Base-by-base conservation (phyloP, 2,329 filamentous ascomycete species). In the Xylariaceae sp. region DNA sequence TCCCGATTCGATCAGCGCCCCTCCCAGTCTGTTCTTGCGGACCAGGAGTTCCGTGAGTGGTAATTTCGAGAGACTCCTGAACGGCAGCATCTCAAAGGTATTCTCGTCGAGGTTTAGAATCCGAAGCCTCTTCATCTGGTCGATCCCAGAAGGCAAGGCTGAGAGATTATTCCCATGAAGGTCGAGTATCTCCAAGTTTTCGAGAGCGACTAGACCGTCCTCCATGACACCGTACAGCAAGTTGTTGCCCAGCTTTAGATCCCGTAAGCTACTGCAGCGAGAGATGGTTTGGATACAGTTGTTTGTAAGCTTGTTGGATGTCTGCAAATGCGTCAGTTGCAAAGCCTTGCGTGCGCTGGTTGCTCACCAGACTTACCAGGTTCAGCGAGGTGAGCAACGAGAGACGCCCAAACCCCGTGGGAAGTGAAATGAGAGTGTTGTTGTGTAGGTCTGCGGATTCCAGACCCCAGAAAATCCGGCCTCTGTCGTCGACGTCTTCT, bases 391-490 rank as follows among this genome's bases (percentile, higher is more conserved):
- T 89, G 35, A 98, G 68, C 39, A 80, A 66, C 31, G 78, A 70
- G 23, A 96, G 67, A 32, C 80, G 71, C 43, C 84, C 71, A 37
- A 96, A 55, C 0, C 92, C 90, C 43, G 80, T 56, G 0, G 92
- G 92, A 27, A 95, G 58, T 18, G 73, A 64, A 32, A 71, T 69
- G 13, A 98, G 66, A 28, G 76, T 60, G 52, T 98, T 98, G 14
- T 87, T 85, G 54, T 94, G 92, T 38, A 96, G 56, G 53, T 96
- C 89, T 6, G 95, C 60, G 4, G 74, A 75, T 53, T 94, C 86
- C 1, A 95, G 57, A 0, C 80, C 85, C 2, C 77, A 83, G 60
- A 96, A 95, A 42, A 92, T 82, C 45, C 80, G 81, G 1, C 77
- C 83, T 37, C 70, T 68, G 4, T 69, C 67, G 24, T 83, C 72